Evolutionary conservation across 305 asterid species (phyloP).

Genomic region (Solanum hybrid): DNA sequence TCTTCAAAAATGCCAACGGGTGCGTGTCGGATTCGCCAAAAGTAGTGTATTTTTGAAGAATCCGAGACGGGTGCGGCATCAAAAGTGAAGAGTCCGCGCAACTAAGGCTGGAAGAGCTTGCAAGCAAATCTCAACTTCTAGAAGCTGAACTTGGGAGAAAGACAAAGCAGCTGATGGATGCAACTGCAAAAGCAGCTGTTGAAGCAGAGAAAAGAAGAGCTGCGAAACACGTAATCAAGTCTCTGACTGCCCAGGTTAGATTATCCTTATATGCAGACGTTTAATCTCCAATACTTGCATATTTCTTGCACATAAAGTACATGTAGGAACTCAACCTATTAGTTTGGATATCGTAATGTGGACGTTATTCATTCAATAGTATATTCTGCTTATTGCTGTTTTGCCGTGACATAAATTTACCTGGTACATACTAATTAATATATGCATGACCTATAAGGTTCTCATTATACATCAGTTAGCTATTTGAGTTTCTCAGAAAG

Average conservation of each 20-base stretch:
- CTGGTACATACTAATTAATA: neutral
- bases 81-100: too few relatives aligned
- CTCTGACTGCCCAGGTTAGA: conserved; percentile 66
- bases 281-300: neutral
- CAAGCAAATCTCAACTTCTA: conserved; percentile 51
- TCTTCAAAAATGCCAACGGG: too few relatives aligned
- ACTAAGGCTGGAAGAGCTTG: conserved; percentile 74
- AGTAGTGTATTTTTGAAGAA: too few relatives aligned
- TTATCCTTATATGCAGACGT: neutral
- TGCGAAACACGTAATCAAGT: conserved; percentile 69
- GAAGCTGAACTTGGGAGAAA: conserved; percentile 65
- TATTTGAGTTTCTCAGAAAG: neutral
- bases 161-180: conserved; percentile 55
- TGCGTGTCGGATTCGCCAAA: too few relatives aligned
- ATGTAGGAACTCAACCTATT: neutral
- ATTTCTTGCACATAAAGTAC: neutral
- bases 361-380: neutral
- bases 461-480: neutral
- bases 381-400: neutral
- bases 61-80: too few relatives aligned
- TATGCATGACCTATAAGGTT: neutral
- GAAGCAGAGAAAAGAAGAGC: conserved; percentile 71
- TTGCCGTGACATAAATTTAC: neutral
- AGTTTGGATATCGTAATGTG: neutral
- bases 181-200: conserved; percentile 39